Percentiles rank a stretch among this genome's conserved stretches.
phyloP scores from a whole-genome alignment of 352 stramenopile species.

The Pythium sukuiense region DNA sequence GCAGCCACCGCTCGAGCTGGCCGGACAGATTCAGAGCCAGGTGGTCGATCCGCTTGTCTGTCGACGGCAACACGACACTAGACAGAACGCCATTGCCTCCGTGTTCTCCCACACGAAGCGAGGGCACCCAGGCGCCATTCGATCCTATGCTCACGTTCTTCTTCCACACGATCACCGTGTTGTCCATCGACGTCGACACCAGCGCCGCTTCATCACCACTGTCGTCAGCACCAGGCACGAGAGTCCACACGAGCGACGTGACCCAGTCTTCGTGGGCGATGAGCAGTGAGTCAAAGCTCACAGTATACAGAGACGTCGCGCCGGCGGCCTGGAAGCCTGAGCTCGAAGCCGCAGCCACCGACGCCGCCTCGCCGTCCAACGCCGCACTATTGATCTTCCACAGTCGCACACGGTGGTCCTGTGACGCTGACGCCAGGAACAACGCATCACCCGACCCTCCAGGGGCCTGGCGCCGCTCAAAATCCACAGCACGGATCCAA shows the following conservation, averaged over 20 bases:
- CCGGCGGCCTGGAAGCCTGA: constrained; percentile 39
- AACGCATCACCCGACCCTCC: not conserved
- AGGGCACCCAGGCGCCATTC: constrained; percentile 40
- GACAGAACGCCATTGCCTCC: constrained; percentile 55
- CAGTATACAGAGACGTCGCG: constrained; percentile 30
- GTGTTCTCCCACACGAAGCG: constrained; percentile 58
- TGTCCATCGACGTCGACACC: constrained; percentile 78
- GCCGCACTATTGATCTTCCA: constrained; percentile 45
- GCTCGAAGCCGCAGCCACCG: constrained; percentile 15
- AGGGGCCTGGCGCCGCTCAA: constrained; percentile 26
- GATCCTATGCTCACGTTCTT: constrained; percentile 19
- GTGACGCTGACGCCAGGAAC: constrained; percentile 62
- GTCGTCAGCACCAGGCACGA: constrained; percentile 10
- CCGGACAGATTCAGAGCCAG: constrained; percentile 62
- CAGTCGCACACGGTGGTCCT: constrained; percentile 71
- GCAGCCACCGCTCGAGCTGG: constrained; percentile 68
- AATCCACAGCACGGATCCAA: constrained; percentile 72
- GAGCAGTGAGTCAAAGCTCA: constrained; percentile 69
- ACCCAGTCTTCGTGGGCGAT: constrained; percentile 83
- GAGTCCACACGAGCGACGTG: constrained; percentile 63
- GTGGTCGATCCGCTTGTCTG: constrained; percentile 40
- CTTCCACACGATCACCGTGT: constrained; percentile 70
- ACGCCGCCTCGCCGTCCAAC: not conserved
- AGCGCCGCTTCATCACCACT: constrained; percentile 24
- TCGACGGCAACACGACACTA: constrained; percentile 35